phyloP scores from a whole-genome alignment of 139 green algal species.

The Coccomyxa sp. region DNA sequence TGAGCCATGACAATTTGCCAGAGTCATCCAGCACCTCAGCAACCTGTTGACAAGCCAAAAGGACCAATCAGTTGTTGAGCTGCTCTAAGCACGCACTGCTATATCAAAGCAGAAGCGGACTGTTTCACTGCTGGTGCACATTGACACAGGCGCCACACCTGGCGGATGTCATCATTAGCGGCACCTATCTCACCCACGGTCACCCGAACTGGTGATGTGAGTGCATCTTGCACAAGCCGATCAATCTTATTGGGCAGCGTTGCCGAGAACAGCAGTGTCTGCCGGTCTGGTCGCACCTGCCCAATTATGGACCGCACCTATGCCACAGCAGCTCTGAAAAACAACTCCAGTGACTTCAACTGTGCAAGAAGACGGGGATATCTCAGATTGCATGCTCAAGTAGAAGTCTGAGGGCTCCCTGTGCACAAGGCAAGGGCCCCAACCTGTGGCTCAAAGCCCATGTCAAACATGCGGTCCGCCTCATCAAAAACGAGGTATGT shows the following conservation, averaged over 20 bases:
- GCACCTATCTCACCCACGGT: conserved; percentile 47
- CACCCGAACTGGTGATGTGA: conserved; percentile 75
- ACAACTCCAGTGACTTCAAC: background rate
- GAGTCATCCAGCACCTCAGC: conserved; percentile 65
- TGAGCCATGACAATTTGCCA: conserved; percentile 76
- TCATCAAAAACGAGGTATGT: conserved; percentile 97
- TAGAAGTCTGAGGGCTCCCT: no score
- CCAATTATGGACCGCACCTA: conserved; percentile 79
- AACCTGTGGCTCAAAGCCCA: conserved; percentile 92
- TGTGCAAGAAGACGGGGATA: background rate
- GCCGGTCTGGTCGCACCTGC: conserved; percentile 81
- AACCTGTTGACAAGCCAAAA: conserved; percentile 21
- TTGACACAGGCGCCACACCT: conserved; percentile 11
- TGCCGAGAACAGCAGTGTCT: conserved; percentile 90
- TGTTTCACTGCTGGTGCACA: no score
- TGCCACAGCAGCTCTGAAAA: background rate
- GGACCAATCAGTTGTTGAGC: no score
- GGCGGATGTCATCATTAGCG: conserved; percentile 78
- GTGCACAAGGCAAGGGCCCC: no score
- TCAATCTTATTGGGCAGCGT: conserved; percentile 87
- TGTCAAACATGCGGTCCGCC: conserved; percentile 96
- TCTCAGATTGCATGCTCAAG: no score
- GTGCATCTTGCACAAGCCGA: conserved; percentile 65
- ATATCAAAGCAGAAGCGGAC: no score
- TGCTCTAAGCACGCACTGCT: no score